These are phyloP conservation scores for Ganoderma multipileum DNA, from an alignment of 1,284 basidiomycete genomes.

Conservation along the genomic window DNA sequence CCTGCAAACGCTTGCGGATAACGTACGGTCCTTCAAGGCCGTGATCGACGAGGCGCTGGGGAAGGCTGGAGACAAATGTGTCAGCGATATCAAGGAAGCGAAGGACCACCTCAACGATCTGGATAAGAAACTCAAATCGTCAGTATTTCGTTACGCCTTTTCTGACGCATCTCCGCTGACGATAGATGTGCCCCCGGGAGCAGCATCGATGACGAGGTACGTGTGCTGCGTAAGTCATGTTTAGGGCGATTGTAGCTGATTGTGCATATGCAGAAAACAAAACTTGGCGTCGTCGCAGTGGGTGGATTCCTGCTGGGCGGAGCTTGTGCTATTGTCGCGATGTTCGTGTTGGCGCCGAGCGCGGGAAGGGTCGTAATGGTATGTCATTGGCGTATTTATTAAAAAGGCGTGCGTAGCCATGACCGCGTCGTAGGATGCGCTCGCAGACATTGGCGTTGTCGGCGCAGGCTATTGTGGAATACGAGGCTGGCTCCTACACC, in stretches of 20 bases:
- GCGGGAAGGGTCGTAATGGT: neutral
- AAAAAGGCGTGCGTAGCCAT: too few species aligned
- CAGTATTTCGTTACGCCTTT: neutral
- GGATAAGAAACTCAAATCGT: constrained; percentile 9
- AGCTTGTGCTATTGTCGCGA: neutral
- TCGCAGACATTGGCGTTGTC: neutral
- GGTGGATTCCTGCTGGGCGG: neutral
- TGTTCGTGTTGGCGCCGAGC: neutral
- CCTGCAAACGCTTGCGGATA: constrained; percentile 8
- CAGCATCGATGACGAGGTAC: neutral
- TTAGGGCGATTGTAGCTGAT: neutral
- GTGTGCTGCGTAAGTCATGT: neutral
- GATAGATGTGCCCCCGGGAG: too few species aligned
- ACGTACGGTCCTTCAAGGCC: constrained; percentile 7
- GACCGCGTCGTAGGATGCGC: neutral
- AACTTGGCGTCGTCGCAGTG: neutral
- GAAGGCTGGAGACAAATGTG: constrained; percentile 9
- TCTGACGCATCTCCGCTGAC: too few species aligned
- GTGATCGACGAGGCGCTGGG: constrained; percentile 10
- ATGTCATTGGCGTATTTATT: neutral
- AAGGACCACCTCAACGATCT: constrained; percentile 2
- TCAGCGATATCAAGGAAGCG: neutral
- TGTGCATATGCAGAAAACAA: neutral
- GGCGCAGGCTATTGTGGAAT: neutral
- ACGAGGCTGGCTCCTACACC: neutral